Conservation (phyloP, 768 basidiomycete genomes). For the Hygrophoropsis aurantiaca region DNA sequence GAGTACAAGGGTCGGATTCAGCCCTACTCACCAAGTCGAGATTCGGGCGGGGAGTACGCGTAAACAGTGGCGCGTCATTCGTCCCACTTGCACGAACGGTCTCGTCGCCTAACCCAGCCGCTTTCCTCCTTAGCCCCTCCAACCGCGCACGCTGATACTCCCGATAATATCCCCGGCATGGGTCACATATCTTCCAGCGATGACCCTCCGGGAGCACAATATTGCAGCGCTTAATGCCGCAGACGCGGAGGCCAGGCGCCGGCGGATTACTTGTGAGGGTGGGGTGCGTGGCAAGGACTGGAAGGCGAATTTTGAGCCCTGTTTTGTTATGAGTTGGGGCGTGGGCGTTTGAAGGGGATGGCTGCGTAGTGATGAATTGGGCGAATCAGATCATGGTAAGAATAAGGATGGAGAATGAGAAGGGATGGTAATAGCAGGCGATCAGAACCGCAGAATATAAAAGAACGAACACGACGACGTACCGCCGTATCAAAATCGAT, state of each 20-base stretch:
- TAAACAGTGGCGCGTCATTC: too few relatives aligned
- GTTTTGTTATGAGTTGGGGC: not conserved
- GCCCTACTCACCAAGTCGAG: too few relatives aligned
- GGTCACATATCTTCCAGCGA: slow-evolving; percentile 43
- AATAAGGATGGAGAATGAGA: too few relatives aligned
- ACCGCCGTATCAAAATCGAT: not conserved
- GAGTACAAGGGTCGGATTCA: too few relatives aligned
- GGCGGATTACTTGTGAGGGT: slow-evolving; percentile 2
- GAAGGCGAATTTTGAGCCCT: slow-evolving; percentile 20
- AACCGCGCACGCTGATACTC: slow-evolving; percentile 34
- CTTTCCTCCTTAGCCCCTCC: slow-evolving; percentile 10
- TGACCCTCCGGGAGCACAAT: slow-evolving; percentile 30
- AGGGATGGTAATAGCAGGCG: too few relatives aligned
- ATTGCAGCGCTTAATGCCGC: slow-evolving; percentile 34
- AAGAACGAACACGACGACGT: too few relatives aligned
- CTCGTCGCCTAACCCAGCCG: slow-evolving; percentile 10
- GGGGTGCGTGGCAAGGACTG: slow-evolving; percentile 16
- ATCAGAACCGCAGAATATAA: too few relatives aligned
- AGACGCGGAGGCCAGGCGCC: slow-evolving; percentile 22
- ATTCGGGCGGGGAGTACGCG: too few relatives aligned
- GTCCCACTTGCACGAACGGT: too few relatives aligned
- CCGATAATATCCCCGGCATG: slow-evolving; percentile 39
- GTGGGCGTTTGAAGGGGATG: too few relatives aligned
- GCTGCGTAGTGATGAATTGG: too few relatives aligned
- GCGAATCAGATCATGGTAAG: too few relatives aligned